Evolutionary conservation across 2,329 filamentous ascomycete species (phyloP), one percentile per base, ranked within the genome.

Genomic region (Fusarium annulatum): DNA sequence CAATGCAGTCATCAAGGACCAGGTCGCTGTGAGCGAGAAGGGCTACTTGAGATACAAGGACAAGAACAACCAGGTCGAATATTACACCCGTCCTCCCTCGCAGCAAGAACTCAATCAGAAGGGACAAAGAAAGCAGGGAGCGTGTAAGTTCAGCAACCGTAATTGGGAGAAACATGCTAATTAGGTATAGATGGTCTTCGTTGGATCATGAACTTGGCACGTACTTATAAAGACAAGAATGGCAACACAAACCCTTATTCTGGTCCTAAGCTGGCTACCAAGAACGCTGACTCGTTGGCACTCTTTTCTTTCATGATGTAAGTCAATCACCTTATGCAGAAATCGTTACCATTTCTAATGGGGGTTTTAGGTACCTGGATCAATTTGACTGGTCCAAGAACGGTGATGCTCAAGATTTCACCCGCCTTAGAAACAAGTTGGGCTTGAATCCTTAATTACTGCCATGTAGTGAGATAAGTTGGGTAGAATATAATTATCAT

Each of bases 301-400:
- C 14, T 67, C 30, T 67, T 67, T 21, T 67, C 64, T 0, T 28
- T 45, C 12, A 67, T 67, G 64, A 67, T 67, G 64, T 66, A 42
- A 57, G 60, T 57, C 1, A 14, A 15, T 6, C 5, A 3, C 1
- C n/a, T 9, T 3, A 5, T 7, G 4, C 7, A 0, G 2, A 2
- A 4, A 10, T 19, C 3, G 0, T 11, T 10, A 1, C 11, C 1
- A 2, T 34, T 19, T 26, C 18, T 57, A 45, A 57, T 8, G 1
- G 9, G 10, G 1, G 14, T 1, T 16, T 5, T 33, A 60, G 57
- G 57, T 60, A 60, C 1, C 9, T 52, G 1, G 45, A 60, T 60
- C 45, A 53, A 15, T 60, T 33, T 39, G 57, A 60, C 18, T 60
- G 57, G 57, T 53, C 57, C 7, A 53, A 7, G 18, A 38, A 38